Evolutionary conservation across 23 red algal genomes (phyloP), one percentile per base, ranked within the genome.

Genomic region (Porphyridium purpureum): DNA sequence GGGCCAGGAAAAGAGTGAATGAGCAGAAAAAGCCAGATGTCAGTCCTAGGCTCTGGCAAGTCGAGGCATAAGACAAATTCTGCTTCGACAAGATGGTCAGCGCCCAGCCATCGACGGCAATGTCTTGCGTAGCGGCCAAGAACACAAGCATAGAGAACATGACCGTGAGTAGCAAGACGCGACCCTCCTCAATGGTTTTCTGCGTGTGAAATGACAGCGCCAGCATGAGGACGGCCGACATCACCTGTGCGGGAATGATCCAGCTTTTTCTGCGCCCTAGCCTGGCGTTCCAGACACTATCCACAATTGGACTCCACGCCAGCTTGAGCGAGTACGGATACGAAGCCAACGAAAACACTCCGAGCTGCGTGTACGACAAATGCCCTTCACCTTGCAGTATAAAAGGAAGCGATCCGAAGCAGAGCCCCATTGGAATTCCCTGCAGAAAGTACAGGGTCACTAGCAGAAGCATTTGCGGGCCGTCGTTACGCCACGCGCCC

Each of bases 61-160:
- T 80, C n/a, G 62, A 74, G 0, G 79, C 78, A 64, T 81, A 86
- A 31, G 52, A 24, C 33, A 60, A 40, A 33, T 81, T 57, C 11
- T 50, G 50, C 35, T 69, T 56, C 9, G 49, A 52, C 5, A 95
- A 42, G 31, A 85, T 66, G 29, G 72, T 77, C 23, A 95, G 77
- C 47, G 78, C 74, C 88, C 88, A 95, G 24, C 88, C 78, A 44
- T 95, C 88, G 0, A 95, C 78, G 2, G 88, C 88, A 62, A 95
- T 84, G 48, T 95, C 88, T 57, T 95, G 88, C 5, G 72, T 84
- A 24, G 88, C 88, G 17, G 63, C 53, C 4, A 95, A 33, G 19
- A 75, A 55, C 7, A 95, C 70, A 1, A 95, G 26, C 7, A 55
- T 29, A 31, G 79, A 81, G 57, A 81, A 84, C 8, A 72, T 44